Conservation (phyloP, 306 rosid genomes). For the Inga laurina region DNA sequence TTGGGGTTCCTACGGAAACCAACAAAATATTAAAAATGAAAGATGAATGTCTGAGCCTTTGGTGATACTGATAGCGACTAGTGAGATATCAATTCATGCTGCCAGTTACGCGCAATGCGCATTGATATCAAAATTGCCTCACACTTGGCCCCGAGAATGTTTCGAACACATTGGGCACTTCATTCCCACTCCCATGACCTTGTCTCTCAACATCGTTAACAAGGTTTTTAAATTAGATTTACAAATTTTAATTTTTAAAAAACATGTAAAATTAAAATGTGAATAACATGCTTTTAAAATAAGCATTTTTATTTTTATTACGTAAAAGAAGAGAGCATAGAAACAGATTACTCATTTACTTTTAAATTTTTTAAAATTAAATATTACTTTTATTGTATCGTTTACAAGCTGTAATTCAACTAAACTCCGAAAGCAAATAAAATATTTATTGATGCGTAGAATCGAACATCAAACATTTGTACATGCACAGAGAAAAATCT, state of each 20-base stretch:
- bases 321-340: not conserved
- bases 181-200: not conserved
- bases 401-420: not conserved
- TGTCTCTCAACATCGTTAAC: not conserved
- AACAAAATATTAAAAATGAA: not conserved
- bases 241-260: too few relatives aligned
- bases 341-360: too few relatives aligned
- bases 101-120: not conserved
- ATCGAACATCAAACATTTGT: too few relatives aligned
- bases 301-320: too few relatives aligned
- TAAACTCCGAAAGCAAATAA: not conserved
- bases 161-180: not conserved
- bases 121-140: not conserved
- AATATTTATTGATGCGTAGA: too few relatives aligned
- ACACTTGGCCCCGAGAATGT: not conserved
- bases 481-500: too few relatives aligned
- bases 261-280: too few relatives aligned
- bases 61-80: not conserved
- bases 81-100: not conserved
- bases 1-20: not conserved
- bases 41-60: not conserved
- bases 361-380: too few relatives aligned
- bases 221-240: not conserved
- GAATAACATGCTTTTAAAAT: too few relatives aligned
- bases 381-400: not conserved